Evolutionary conservation across 2,329 filamentous ascomycete genomes (phyloP).

Genomic region (Sporothrix curviconia): DNA sequence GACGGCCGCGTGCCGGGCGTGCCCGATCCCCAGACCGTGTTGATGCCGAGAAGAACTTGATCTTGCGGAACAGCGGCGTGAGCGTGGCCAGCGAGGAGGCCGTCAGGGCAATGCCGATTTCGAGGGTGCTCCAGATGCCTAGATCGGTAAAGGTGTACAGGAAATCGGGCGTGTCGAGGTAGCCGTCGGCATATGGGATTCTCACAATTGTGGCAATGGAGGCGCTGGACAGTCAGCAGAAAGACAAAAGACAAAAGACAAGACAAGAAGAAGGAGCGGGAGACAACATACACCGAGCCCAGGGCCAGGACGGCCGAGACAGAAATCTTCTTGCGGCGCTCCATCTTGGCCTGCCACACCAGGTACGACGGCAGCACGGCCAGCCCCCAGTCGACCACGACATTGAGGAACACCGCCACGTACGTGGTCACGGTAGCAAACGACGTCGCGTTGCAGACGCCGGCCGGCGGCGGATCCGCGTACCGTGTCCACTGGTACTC

Average conservation of each 20-base stretch:
- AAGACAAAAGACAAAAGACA: no score
- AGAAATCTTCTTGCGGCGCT: constrained; percentile 1
- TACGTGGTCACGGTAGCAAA: not conserved
- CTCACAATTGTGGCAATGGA: constrained; percentile 2
- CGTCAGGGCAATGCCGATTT: not conserved
- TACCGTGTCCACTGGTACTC: not conserved
- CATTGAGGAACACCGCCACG: not conserved
- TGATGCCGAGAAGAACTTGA: not conserved
- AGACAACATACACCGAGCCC: not conserved
- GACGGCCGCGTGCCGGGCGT: not conserved
- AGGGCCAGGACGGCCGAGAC: not conserved
- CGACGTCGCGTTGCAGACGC: not conserved
- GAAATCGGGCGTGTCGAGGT: not conserved
- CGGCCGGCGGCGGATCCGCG: not conserved
- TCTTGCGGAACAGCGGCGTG: constrained; percentile 1
- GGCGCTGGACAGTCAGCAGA: not conserved
- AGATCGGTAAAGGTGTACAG: not conserved
- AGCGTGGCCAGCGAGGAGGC: constrained; percentile 4
- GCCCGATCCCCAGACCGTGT: not conserved
- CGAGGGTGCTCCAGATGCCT: constrained; percentile 3
- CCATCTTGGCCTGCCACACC: constrained; percentile 8
- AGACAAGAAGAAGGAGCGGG: no score
- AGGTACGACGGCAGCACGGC: not conserved
- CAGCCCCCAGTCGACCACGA: not conserved
- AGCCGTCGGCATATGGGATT: not conserved